Percentiles rank a stretch among this genome's conserved stretches.
Conservation (phyloP, 2,329 filamentous ascomycete genomes). For the Nannizziopsis barbatae region DNA sequence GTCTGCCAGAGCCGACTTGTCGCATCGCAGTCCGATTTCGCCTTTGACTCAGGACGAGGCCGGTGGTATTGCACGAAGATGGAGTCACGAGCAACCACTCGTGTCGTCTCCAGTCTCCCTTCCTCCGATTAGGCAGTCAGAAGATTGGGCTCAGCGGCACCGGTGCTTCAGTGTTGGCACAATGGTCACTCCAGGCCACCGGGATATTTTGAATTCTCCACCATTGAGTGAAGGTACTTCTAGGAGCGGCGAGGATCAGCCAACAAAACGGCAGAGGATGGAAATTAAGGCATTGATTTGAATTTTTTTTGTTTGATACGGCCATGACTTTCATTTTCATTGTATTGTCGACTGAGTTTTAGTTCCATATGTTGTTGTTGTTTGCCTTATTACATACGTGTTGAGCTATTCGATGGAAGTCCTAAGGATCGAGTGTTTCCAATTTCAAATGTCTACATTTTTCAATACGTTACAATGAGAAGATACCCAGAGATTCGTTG, state of each 20-base stretch:
- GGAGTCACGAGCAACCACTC: slow-evolving; percentile 6
- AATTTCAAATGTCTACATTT: too few relatives aligned
- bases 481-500: too few relatives aligned
- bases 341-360: not conserved
- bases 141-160: not conserved
- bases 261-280: slow-evolving; percentile 15
- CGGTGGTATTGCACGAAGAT: slow-evolving; percentile 8
- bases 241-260: slow-evolving; percentile 9
- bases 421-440: too few relatives aligned
- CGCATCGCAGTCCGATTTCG: slow-evolving; percentile 2
- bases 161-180: slow-evolving; percentile 2
- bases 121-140: slow-evolving; percentile 3
- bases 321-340: not conserved
- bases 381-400: too few relatives aligned
- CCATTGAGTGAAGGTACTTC: not conserved
- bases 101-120: slow-evolving; percentile 5
- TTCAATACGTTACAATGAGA: too few relatives aligned
- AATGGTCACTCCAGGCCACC: not conserved
- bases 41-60: not conserved
- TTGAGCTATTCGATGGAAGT: too few relatives aligned
- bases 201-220: slow-evolving; percentile 5
- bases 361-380: not conserved
- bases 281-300: slow-evolving; percentile 16
- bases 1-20: not conserved
- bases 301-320: slow-evolving; percentile 11